These are phyloP conservation scores for Arachnomyces sp. DNA, from an alignment of 2,329 filamentous ascomycete genomes.

Conservation along the genomic window DNA sequence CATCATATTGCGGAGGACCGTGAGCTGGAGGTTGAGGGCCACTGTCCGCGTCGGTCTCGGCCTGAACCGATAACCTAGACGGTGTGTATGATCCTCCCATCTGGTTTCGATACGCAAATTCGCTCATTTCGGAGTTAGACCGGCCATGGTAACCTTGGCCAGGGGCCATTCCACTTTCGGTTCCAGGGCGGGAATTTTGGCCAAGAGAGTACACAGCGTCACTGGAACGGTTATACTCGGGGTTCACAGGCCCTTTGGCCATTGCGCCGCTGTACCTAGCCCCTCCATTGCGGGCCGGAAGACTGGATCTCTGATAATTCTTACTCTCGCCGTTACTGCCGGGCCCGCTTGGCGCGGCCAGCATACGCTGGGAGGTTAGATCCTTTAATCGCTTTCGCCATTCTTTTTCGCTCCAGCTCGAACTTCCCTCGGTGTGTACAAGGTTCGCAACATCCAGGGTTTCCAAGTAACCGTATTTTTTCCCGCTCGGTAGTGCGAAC, in stretches of 20 bases:
- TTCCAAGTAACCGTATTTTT: conserved; percentile 83
- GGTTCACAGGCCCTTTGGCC: conserved; percentile 15
- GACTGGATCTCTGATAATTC: conserved; percentile 29
- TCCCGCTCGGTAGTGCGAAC: conserved; percentile 92
- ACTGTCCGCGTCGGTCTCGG: conserved; percentile 16
- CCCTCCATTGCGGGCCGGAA: conserved; percentile 26
- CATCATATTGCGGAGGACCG: conserved; percentile 20
- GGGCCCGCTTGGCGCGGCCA: conserved; percentile 32
- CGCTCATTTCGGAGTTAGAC: not conserved
- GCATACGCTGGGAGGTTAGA: conserved; percentile 51
- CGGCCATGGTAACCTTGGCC: not conserved
- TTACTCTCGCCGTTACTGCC: conserved; percentile 52
- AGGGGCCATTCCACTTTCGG: not conserved
- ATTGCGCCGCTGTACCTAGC: conserved; percentile 21
- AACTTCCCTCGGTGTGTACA: conserved; percentile 68
- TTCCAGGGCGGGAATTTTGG: conserved; percentile 9
- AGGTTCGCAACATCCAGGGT: conserved; percentile 73
- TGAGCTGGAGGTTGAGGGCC: conserved; percentile 32
- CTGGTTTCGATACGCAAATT: conserved; percentile 1
- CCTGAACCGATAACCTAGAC: conserved; percentile 5
- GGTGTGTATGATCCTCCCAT: conserved; percentile 1
- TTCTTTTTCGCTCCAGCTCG: conserved; percentile 72
- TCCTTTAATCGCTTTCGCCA: conserved; percentile 90
- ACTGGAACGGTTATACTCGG: conserved; percentile 27
- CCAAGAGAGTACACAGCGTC: conserved; percentile 27